Base-by-base conservation (phyloP, 2,329 filamentous ascomycete genomes). In the Colletotrichum sp. region DNA sequence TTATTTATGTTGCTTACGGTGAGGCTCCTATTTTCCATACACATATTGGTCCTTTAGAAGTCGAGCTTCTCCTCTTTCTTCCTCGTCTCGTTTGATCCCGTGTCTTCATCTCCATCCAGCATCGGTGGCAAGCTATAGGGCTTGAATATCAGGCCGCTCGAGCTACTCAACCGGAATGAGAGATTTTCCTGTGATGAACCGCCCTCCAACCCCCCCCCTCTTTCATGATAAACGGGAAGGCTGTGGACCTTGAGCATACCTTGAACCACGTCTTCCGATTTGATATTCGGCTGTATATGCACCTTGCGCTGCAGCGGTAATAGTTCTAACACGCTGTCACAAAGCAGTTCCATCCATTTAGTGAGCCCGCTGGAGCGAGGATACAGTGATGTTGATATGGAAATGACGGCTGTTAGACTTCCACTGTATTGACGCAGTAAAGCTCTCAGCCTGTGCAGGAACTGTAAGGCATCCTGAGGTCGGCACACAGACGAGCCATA, bases 311-410 rank as follows among this genome's bases (percentile, higher is more conserved):
- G 88, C 80, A 96, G 85, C 86, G 98, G 81, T 32, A 95, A 92
- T 16, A 99, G 89, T 84, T 99, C 96, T 26, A 98, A 86, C 8
- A 98, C 95, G 7, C 95, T 95, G 81, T 99, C 97, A 78, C 89
- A 93, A 2, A 99, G 87, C 4, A 95, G 87, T 83, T 99, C 97
- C 77, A 96, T 93, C 95, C 95, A 98, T 65, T 95, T 92, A 13
- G 95, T 92, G 13, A 98, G 88, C 2, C 95, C 96, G 1, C 93
- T 91, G 24, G 87, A 89, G 16, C 96, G 92, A 3, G 96, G 94
- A 82, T 95, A 95, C 1, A 99, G 90, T 0, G 95, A 93, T 2
- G 96, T 87, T 0, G 96, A 96, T 1, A 99, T 85, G 0, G 95
- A 96, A 60, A 95, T 86, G 79, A 98, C 88, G 6, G 92, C 93